A percentile compares a stretch with the other conserved stretches of the same genome.
Evolutionary conservation across 495 filamentous ascomycete species (phyloP).

Genomic region (Apodospora peruviana): DNA sequence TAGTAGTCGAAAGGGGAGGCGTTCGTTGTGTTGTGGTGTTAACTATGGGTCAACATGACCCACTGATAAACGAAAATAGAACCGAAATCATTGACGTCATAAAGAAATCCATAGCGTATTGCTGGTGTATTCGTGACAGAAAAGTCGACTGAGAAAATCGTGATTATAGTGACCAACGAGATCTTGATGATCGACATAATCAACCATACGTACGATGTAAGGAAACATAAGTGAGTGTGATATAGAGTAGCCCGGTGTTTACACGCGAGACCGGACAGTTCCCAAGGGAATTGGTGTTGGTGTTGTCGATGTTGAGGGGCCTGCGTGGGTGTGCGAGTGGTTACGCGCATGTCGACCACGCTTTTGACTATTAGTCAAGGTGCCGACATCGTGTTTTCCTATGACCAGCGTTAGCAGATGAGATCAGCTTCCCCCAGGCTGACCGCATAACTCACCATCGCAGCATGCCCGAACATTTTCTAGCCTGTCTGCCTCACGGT

Average conservation of each 20-base stretch:
- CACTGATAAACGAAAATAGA: too few species aligned
- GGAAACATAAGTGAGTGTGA: constrained; percentile 1
- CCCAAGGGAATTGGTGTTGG: constrained; percentile 9
- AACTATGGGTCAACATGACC: too few species aligned
- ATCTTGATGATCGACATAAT: constrained; percentile 10
- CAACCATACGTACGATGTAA: constrained; percentile 8
- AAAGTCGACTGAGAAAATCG: constrained; percentile 18
- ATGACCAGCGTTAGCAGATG: constrained; percentile 16
- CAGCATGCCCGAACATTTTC: constrained; percentile 97
- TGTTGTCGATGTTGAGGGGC: constrained; percentile 30
- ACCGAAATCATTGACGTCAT: constrained; percentile 26
- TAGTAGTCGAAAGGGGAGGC: too few species aligned
- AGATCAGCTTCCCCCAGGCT: background rate
- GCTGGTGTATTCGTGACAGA: constrained; percentile 23
- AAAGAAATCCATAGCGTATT: constrained; percentile 25
- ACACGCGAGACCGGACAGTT: constrained; percentile 26
- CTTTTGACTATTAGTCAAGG: constrained; percentile 39
- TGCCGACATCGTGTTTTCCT: constrained; percentile 75
- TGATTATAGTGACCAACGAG: constrained; percentile 30
- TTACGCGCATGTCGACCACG: constrained; percentile 27
- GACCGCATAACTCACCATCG: constrained; percentile 63
- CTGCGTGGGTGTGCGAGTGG: constrained; percentile 31
- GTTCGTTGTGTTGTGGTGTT: too few species aligned
- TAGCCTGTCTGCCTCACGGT: constrained; percentile 66
- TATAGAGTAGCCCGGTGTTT: constrained; percentile 1